Evolutionary conservation across 2,329 filamentous ascomycete species (phyloP), one percentile per base, ranked within the genome.

Genomic region (Fusarium heterosporum): DNA sequence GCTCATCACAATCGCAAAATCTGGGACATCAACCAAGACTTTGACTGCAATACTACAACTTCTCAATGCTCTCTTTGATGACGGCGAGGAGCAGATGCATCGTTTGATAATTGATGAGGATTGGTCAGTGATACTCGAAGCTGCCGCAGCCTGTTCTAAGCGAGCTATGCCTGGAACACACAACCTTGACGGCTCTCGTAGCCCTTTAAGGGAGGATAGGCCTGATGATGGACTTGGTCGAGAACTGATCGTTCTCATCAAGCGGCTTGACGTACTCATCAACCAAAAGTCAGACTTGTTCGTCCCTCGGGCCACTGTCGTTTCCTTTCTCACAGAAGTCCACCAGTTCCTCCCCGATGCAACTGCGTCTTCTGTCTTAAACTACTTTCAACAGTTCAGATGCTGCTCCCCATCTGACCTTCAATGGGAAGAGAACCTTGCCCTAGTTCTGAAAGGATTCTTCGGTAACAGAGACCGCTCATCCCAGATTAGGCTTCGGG

Each of bases 371-470:
- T 80, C 90, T 12, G 84, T 93, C 25, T 83, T 93, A 41, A 84
- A 87, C 42, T 88, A 92, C 73, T 91, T 90, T 66, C 84, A 85
- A 55, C 87, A 91, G 52, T 90, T 90, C 66, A 83, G 89, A 43
- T 89, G 87, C 70, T 91, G 91, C 70, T 90, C 89, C 42, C 91
- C 91, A 4, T 91, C 90, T 0, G 89, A 92, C 69, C 77, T 83
- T 45, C 81, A 86, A 34, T 93, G 90, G 91, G 84, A 90, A 63
- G 78, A 83, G 4, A 90, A 92, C 51, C 81, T 90, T 53, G 79
- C 80, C 16, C 78, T 87, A 26, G 83, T 93, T 2, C 75, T 92
- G 16, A 80, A 85, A 19, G 84, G 84, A 1, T 90, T 93, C 72
- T 88, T 91, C 69, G 83, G 84, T 40, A 87, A 92, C 70, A 82